A percentile compares a stretch with the other conserved stretches of the same genome.
These are phyloP conservation scores for Salix koriyanagi DNA, from an alignment of 345 rosid species.

Conservation along the genomic window DNA sequence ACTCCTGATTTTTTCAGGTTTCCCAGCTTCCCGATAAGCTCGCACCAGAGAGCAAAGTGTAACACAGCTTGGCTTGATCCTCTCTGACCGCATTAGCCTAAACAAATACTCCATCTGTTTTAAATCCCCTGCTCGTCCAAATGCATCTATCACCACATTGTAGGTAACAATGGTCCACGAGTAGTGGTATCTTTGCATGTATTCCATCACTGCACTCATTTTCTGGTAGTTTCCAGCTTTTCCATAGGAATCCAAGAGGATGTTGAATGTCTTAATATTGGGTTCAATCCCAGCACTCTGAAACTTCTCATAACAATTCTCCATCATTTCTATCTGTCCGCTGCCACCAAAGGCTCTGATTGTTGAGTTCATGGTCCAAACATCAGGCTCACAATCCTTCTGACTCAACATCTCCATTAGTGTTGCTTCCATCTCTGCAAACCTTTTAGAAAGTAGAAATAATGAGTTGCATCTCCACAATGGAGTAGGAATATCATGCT, in stretches of 20 bases:
- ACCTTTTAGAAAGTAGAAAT: constrained; percentile 46
- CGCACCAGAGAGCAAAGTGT: constrained; percentile 82
- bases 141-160: constrained; percentile 84
- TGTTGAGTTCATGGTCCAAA: constrained; percentile 94
- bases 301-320: constrained; percentile 89
- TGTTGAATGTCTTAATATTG: constrained; percentile 77
- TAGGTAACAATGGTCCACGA: constrained; percentile 95
- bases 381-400: constrained; percentile 68
- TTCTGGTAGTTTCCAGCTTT: constrained; percentile 68
- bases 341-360: constrained; percentile 80
- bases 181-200: constrained; percentile 85
- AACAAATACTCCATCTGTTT: constrained; percentile 88
- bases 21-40: constrained; percentile 70
- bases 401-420: constrained; percentile 72
- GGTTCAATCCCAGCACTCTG: constrained; percentile 88
- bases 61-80: constrained; percentile 76
- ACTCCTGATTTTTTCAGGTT: constrained; percentile 62
- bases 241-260: constrained; percentile 81
- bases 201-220: constrained; percentile 92
- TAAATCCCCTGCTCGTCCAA: constrained; percentile 78
- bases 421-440: constrained; percentile 80
- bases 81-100: constrained; percentile 78
- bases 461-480: constrained; percentile 18
- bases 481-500: constrained; percentile 13
- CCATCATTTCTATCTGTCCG: constrained; percentile 82